Evolutionary conservation across 495 filamentous ascomycete genomes (phyloP).

Genomic region (Penicillium lividum): DNA sequence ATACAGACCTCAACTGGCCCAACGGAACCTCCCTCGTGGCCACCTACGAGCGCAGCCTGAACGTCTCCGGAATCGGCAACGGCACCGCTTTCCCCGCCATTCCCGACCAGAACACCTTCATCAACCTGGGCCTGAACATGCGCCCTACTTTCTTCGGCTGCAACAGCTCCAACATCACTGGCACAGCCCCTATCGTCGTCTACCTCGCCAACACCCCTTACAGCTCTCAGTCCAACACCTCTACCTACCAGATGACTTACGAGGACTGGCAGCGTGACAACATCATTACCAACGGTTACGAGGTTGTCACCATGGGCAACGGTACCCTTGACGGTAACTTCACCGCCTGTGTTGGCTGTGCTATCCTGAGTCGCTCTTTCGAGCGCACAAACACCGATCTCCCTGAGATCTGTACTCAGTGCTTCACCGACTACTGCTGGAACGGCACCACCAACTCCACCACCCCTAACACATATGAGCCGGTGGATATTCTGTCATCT

Average conservation of each 20-base stretch:
- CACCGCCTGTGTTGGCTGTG: constrained; percentile 82
- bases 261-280: constrained; percentile 63
- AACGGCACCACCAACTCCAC: constrained; percentile 38
- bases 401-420: constrained; percentile 67
- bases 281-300: constrained; percentile 82
- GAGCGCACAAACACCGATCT: constrained; percentile 63
- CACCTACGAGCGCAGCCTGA: constrained; percentile 74
- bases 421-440: constrained; percentile 86
- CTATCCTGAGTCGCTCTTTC: constrained; percentile 75
- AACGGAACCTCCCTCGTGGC: constrained; percentile 84
- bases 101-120: constrained; percentile 81
- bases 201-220: constrained; percentile 92
- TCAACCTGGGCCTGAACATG: constrained; percentile 82
- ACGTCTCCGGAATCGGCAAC: constrained; percentile 61
- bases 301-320: constrained; percentile 81
- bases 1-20: constrained; percentile 76
- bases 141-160: constrained; percentile 94
- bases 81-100: constrained; percentile 82
- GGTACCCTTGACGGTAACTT: constrained; percentile 69
- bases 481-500: constrained; percentile 22
- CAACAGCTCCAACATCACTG: constrained; percentile 60
- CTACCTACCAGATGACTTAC: constrained; percentile 69
- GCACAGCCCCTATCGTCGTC: constrained; percentile 69
- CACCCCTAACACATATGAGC: constrained; percentile 32
- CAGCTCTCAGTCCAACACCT: constrained; percentile 66